Percentiles rank a stretch among this genome's conserved stretches.
These are phyloP conservation scores for Pichia cephalocereana DNA, from an alignment of 805 yeast species.

Conservation along the genomic window DNA sequence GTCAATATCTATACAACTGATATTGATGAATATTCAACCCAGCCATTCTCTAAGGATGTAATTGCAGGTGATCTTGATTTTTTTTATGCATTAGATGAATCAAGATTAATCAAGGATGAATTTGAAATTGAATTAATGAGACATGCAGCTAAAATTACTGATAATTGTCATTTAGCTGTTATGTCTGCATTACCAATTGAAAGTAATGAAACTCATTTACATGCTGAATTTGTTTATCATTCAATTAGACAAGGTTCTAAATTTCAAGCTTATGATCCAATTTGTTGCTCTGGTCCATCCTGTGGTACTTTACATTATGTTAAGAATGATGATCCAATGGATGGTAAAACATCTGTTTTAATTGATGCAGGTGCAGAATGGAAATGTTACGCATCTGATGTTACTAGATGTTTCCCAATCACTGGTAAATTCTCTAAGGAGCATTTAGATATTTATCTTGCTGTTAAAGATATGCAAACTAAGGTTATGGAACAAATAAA, in stretches of 20 bases:
- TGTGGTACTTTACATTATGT: conserved; percentile 89
- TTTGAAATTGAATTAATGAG: conserved; percentile 70
- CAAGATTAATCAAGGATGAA: conserved; percentile 76
- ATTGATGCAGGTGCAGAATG: conserved; percentile 98
- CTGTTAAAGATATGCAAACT: conserved; percentile 76
- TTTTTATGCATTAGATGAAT: conserved; percentile 74
- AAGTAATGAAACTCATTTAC: conserved; percentile 80
- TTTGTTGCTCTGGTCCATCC: conserved; percentile 88
- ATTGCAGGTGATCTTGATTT: conserved; percentile 39
- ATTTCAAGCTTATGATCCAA: conserved; percentile 84
- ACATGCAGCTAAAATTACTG: conserved; percentile 78
- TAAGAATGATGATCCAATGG: conserved; percentile 61
- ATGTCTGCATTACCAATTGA: conserved; percentile 91
- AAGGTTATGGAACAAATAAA: conserved; percentile 61
- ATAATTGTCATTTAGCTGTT: conserved; percentile 80
- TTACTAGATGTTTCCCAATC: conserved; percentile 91
- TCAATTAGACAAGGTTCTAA: conserved; percentile 92
- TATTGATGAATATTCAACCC: conserved; percentile 35
- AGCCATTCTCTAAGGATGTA: conserved; percentile 28
- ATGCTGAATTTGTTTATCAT: conserved; percentile 92
- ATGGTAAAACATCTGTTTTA: conserved; percentile 55
- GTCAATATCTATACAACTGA: conserved; percentile 43
- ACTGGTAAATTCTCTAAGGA: conserved; percentile 85
- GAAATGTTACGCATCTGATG: conserved; percentile 87
- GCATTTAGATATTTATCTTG: conserved; percentile 70